Conservation (phyloP, 2,329 filamentous ascomycete species). For the Xylaria hypoxylon region DNA sequence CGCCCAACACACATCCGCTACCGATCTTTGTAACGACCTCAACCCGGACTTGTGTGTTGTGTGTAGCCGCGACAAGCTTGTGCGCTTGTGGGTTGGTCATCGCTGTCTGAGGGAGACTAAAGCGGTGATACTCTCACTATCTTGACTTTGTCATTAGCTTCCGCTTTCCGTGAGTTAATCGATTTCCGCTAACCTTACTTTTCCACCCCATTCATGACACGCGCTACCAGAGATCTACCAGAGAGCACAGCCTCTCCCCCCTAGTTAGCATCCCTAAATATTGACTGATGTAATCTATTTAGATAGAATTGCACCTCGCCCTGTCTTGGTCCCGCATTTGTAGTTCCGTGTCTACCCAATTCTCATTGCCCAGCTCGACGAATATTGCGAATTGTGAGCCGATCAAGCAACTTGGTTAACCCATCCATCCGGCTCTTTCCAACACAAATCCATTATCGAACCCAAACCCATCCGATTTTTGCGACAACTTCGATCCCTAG, state of each 20-base stretch:
- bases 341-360: constrained; percentile 29
- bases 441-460: constrained; percentile 13
- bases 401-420: constrained; percentile 25
- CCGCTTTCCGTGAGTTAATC: constrained; percentile 33
- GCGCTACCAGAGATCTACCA: no score
- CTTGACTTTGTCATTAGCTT: constrained; percentile 19
- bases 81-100: constrained; percentile 16
- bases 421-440: constrained; percentile 8
- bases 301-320: constrained; percentile 22
- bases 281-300: constrained; percentile 21
- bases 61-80: constrained; percentile 5
- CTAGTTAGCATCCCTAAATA: background rate
- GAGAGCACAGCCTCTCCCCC: background rate
- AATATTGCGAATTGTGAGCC: constrained; percentile 27
- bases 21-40: constrained; percentile 8
- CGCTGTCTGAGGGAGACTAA: constrained; percentile 7
- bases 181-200: background rate
- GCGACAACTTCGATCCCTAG: constrained; percentile 12
- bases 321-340: constrained; percentile 19
- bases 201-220: constrained; percentile 1
- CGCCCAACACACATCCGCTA: constrained; percentile 12
- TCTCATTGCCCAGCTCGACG: constrained; percentile 23
- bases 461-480: background rate
- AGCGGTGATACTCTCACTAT: constrained; percentile 4
- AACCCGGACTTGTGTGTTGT: constrained; percentile 11